Evolutionary conservation across 1,284 basidiomycete species (phyloP), one percentile per base, ranked within the genome.

Genomic region (Uromyces viciae-fabae): DNA sequence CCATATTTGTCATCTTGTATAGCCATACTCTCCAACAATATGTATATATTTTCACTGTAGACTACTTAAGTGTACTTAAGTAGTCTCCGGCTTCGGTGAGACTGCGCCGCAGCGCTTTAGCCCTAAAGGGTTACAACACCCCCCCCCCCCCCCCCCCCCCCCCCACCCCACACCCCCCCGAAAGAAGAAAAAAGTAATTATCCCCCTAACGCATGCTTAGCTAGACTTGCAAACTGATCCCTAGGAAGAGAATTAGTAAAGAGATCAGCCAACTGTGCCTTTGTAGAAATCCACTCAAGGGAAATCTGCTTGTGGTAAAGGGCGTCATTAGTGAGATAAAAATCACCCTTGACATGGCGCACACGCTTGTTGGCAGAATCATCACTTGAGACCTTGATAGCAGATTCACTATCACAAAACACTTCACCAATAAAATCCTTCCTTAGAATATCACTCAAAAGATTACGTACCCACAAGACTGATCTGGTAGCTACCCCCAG

Each of bases 241-340:
- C n/a, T n/a, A n/a, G n/a, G 46, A 22, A 54, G 28, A 54, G 31
- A 7, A n/a, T 74, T 74, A 3, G 72, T 74, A 17, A 74, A 31
- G 1, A 74, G 22, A 7, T 74, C 72, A 0, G 72, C 72, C 28
- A 56, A 42, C 36, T 74, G 72, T 7, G 31, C 54, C 22, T 17
- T 36, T 1, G n/a, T 22, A 0, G 25, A 17, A 19, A 74, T 33
- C 72, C 72, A 74, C 25, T 22, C 22, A 11, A 74, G 28, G 2
- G 2, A 2, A 0, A 25, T 52, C 72, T 56, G 28, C 1, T 56
- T 36, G 8, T 74, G 17, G 56, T 28, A 31, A 11, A 74, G 5
- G 0, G 36, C 36, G 31, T 74, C 19, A 54, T 74, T 74, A 0
- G 49, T 74, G 0, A 56, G 3, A 33, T 74, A 56, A 28, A 74